Conservation (phyloP, 306 rosid species). For the Leucaena leucocephala region DNA sequence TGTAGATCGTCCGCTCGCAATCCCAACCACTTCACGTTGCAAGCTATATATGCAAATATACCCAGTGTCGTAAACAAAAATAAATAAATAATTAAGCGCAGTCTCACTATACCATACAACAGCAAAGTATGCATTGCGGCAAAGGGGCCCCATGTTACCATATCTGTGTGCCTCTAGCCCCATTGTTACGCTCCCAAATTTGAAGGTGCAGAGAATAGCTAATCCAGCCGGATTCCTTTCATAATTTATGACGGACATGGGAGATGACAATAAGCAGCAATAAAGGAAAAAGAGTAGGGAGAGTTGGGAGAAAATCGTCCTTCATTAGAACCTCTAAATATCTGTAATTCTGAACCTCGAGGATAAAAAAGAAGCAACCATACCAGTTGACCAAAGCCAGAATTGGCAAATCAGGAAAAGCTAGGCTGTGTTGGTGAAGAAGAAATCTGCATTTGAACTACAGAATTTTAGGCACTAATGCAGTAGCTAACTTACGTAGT, state of each 20-base stretch:
- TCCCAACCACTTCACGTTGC: slow-evolving; percentile 90
- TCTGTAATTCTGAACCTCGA: slow-evolving; percentile 25
- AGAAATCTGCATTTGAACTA: slow-evolving; percentile 56
- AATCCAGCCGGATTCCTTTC: slow-evolving; percentile 44
- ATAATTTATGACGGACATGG: not conserved
- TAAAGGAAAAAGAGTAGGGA: slow-evolving; percentile 48
- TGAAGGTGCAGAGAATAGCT: slow-evolving; percentile 85
- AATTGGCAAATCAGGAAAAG: slow-evolving; percentile 79
- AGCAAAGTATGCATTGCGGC: slow-evolving; percentile 3
- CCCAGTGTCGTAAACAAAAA: not conserved
- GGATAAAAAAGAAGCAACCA: not conserved
- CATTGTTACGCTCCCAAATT: slow-evolving; percentile 87
- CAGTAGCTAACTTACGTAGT: not conserved
- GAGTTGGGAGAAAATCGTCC: not conserved
- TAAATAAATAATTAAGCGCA: not conserved
- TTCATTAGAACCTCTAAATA: not conserved
- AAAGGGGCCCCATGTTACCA: slow-evolving; percentile 47
- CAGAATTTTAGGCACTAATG: slow-evolving; percentile 18
- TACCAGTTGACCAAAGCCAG: slow-evolving; percentile 90
- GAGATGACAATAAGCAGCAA: too few relatives aligned
- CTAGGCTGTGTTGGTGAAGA: slow-evolving; percentile 71
- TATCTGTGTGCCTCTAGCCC: slow-evolving; percentile 90
- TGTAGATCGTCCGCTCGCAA: slow-evolving; percentile 69
- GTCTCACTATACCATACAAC: slow-evolving; percentile 19
- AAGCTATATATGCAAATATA: slow-evolving; percentile 53